Evolutionary conservation across 495 filamentous ascomycete genomes (phyloP), one percentile per base, ranked within the genome.

Genomic region (Xylaria scruposa): DNA sequence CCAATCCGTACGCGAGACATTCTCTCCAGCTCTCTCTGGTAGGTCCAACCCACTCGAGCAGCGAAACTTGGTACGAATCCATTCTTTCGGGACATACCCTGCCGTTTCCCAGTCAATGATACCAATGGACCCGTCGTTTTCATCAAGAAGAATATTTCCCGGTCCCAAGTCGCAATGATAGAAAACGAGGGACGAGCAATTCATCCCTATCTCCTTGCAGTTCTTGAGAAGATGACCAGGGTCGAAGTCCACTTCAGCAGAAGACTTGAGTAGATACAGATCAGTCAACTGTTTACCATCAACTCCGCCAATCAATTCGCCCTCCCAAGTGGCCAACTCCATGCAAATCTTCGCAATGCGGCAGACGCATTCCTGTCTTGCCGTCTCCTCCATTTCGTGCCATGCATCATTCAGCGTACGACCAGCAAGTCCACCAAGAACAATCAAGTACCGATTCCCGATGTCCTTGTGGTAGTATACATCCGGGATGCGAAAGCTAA

Each of bases 101-200:
- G 75, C 79, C 53, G 71, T 67, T 71, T 81, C 80, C 80, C 77
- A 82, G 67, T 81, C 78, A 49, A 82, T 81, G 67, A 81, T 80
- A 33, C 78, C 72, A 29, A 81, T 67, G 21, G 68, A 74, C 36
- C 77, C 72, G 31, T 71, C 76, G 19, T 65, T 67, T 7, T 36
- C 24, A 60, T 81, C 72, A 24, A 81, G 74, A 70, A 82, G 71
- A 64, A 81, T 70, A 70, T 81, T 82, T 29, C 64, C 72, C 69
- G 78, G 81, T 13, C 79, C 76, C 42, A 82, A 73, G 74, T 82
- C 80, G 53, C 68, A 74, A 74, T 81, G 81, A 72, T 79, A 82
- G 58, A 82, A 81, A 64, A 78, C 74, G 72, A 76, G 68, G 26
- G 38, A 68, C 60, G 80, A 79, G 70, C 72, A 66, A 70, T 82